phyloP scores from a whole-genome alignment of 495 filamentous ascomycete species.

The Penicillium psychrofluorescens region DNA sequence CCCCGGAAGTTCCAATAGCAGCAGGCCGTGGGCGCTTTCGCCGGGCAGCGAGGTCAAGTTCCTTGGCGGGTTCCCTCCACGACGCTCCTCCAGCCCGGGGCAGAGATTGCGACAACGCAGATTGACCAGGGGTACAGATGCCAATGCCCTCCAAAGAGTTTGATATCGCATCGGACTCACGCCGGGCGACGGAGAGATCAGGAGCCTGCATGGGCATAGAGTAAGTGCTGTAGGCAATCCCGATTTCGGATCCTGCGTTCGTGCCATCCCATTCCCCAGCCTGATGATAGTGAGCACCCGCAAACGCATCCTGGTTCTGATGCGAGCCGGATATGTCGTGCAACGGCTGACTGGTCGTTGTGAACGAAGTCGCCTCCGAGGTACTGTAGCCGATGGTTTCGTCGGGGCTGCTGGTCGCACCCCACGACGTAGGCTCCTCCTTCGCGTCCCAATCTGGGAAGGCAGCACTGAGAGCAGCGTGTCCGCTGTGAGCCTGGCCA shows the following conservation, averaged over 20 bases:
- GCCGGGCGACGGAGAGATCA: constrained; percentile 25
- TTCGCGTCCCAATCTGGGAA: constrained; percentile 29
- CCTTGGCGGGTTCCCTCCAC: constrained; percentile 36
- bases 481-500: constrained; percentile 4
- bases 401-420: constrained; percentile 19
- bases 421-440: constrained; percentile 27
- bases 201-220: constrained; percentile 23
- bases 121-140: constrained; percentile 22
- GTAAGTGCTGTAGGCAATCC: constrained; percentile 24
- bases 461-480: constrained; percentile 12
- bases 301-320: constrained; percentile 10
- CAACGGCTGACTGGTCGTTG: constrained; percentile 17
- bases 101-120: constrained; percentile 18
- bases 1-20: constrained; percentile 40
- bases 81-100: constrained; percentile 17
- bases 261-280: constrained; percentile 24
- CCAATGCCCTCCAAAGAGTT: constrained; percentile 34
- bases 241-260: constrained; percentile 13
- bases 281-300: constrained; percentile 13
- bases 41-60: constrained; percentile 46
- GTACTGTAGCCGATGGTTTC: constrained; percentile 18
- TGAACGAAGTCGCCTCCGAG: constrained; percentile 7
- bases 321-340: constrained; percentile 11
- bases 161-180: constrained; percentile 34
- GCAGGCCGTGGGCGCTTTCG: constrained; percentile 48